Percentiles rank a stretch among this genome's conserved stretches.
phyloP scores from a whole-genome alignment of 2,329 filamentous ascomycete species.

The Cladosporium velox region DNA sequence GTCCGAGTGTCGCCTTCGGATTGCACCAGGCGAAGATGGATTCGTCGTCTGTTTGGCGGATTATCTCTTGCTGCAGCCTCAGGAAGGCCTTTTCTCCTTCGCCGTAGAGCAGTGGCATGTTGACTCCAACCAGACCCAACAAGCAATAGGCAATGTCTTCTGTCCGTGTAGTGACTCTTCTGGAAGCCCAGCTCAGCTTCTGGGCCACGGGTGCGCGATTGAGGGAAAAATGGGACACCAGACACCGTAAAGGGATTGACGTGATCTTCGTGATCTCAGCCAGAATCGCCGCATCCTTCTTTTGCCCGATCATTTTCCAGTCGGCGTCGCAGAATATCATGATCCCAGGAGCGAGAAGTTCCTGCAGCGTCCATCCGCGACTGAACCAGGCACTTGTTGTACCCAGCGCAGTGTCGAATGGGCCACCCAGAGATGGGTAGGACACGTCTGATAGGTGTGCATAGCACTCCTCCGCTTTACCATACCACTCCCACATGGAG shows the following conservation, averaged over 20 bases:
- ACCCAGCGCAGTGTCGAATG: not conserved
- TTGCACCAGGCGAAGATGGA: constrained; percentile 8
- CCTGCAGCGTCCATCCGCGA: constrained; percentile 31
- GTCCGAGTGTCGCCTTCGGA: too few species aligned
- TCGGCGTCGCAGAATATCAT: constrained; percentile 23
- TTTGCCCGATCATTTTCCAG: constrained; percentile 31
- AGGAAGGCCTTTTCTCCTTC: constrained; percentile 19
- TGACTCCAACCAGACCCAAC: constrained; percentile 46
- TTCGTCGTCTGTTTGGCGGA: constrained; percentile 4
- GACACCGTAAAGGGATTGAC: not conserved
- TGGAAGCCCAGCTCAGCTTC: constrained; percentile 22
- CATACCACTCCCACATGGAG: constrained; percentile 24
- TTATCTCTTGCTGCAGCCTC: constrained; percentile 21
- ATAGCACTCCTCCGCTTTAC: not conserved
- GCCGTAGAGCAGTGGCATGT: constrained; percentile 49
- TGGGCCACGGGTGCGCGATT: not conserved
- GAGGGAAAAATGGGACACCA: not conserved
- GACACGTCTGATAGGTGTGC: not conserved
- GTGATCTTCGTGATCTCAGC: not conserved
- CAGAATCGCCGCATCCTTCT: constrained; percentile 2
- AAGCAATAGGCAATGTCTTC: constrained; percentile 51
- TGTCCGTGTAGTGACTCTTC: constrained; percentile 16
- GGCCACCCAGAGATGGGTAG: too few species aligned
- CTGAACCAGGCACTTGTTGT: constrained; percentile 26
- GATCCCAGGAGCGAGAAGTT: constrained; percentile 27